Base-by-base conservation (phyloP, 106 monocot genomes). In the Hemerocallis citrina region DNA sequence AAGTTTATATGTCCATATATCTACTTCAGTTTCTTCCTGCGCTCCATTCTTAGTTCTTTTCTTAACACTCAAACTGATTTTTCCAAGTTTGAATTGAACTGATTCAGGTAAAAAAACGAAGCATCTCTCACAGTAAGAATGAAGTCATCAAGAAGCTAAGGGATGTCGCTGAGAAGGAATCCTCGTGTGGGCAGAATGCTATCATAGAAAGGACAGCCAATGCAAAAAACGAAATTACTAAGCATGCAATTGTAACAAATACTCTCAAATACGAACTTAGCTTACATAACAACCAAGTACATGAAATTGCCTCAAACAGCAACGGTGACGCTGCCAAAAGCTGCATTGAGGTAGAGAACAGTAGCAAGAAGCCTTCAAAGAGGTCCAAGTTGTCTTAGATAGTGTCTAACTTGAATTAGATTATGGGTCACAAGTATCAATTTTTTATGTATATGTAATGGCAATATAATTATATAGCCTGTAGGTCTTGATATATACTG, bases 211-310 rank as follows among this genome's bases (percentile, higher is more conserved):
- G 60, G 33, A 77, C 54, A 56, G 60, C 62, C 23, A 62, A 61
- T 36, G 60, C 78, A 7, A 72, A 79, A 34, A 79, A 63, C 5
- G 79, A 87, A 68, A 30, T 68, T 30, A 65, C 23, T 13, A 37
- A 62, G 8, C 44, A 70, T 59, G 96, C 87, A 1, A 51, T 96
- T 12, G 81, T 79, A 13, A 96, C 96, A 30, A 84, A 88, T 32
- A 52, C 81, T 43, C 22, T 55, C 29, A 65, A 41, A 48, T 70
- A 79, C 37, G 22, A 61, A 33, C 21, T 12, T 17, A 14, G 36
- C 15, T 45, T 60, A 17, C 47, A 72, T 17, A 15, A 19, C 29
- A n/a, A 20, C 1, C 38, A 58, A 21, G 22, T 34, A 9, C 7
- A 14, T 9, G 60, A 59, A 4, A 33, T 45, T 13, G 23, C 22